phyloP scores from a whole-genome alignment of 148 eudicot genomes.

The Vaccinium myrtillus region DNA sequence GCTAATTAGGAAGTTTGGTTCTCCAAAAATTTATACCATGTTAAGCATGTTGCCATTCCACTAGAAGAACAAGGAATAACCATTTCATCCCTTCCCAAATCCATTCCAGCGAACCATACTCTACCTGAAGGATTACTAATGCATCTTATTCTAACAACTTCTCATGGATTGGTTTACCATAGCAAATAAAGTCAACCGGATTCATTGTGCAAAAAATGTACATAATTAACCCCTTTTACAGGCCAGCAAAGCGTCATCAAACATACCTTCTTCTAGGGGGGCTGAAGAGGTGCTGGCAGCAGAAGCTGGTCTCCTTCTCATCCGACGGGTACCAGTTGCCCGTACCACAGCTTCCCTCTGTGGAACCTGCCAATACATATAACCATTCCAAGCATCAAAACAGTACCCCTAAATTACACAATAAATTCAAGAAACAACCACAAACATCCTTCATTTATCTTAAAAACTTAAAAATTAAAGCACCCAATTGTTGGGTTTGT shows the following conservation, averaged over 20 bases:
- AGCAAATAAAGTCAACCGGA: too few species aligned
- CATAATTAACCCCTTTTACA: too few species aligned
- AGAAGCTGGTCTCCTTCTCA: slow-evolving; percentile 82
- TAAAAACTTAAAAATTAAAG: neutral
- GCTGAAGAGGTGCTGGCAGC: slow-evolving; percentile 84
- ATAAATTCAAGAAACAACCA: slow-evolving; percentile 2
- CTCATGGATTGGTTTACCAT: neutral
- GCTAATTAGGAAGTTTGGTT: too few species aligned
- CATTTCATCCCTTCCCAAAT: slow-evolving; percentile 1
- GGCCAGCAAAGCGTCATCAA: too few species aligned
- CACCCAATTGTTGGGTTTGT: neutral
- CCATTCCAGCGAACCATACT: neutral
- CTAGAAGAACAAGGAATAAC: neutral
- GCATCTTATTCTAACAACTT: neutral
- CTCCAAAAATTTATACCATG: neutral
- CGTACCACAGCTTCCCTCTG: slow-evolving; percentile 75
- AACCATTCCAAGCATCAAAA: neutral
- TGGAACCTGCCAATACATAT: slow-evolving; percentile 40
- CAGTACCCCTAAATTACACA: neutral
- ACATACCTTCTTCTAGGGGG: slow-evolving; percentile 53
- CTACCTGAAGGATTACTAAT: neutral
- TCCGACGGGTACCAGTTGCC: slow-evolving; percentile 67
- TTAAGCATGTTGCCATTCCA: neutral
- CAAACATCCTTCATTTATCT: neutral
- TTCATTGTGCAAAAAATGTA: too few species aligned